These are phyloP conservation scores for Clavispora vitiphila DNA, from an alignment of 805 yeast species.

Conservation along the genomic window DNA sequence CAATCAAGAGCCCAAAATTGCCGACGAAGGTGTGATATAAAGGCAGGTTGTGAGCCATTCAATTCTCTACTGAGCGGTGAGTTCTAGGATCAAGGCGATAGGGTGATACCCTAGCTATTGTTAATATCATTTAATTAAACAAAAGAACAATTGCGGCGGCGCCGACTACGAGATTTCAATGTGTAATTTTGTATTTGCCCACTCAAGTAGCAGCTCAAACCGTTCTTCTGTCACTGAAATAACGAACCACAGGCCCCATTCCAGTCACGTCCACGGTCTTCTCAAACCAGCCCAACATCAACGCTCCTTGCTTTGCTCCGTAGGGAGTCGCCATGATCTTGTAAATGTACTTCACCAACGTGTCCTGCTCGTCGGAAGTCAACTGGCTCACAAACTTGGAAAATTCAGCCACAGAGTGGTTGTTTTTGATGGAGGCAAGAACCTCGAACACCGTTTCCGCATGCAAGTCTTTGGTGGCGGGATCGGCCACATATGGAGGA, in stretches of 20 bases:
- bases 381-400: conserved; percentile 55
- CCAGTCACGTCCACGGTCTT: conserved; percentile 82
- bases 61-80: too few species aligned
- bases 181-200: background rate
- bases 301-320: conserved; percentile 83
- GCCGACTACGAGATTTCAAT: too few species aligned
- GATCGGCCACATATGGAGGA: conserved; percentile 82
- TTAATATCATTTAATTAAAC: too few species aligned
- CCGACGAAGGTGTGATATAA: background rate
- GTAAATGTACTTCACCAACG: conserved; percentile 77
- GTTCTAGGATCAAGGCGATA: too few species aligned
- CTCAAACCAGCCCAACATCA: conserved; percentile 86
- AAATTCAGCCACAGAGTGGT: conserved; percentile 65
- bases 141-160: too few species aligned
- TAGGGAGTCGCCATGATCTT: conserved; percentile 74
- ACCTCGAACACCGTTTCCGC: conserved; percentile 58
- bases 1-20: conserved; percentile 2
- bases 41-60: too few species aligned
- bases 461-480: conserved; percentile 43
- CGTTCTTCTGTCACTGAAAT: conserved; percentile 78
- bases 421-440: conserved; percentile 46
- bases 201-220: conserved; percentile 40
- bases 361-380: conserved; percentile 62
- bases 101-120: too few species aligned
- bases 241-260: conserved; percentile 83